Evolutionary conservation across 495 filamentous ascomycete genomes (phyloP), one percentile per base, ranked within the genome.

Genomic region (Chaetomidium leptoderma): DNA sequence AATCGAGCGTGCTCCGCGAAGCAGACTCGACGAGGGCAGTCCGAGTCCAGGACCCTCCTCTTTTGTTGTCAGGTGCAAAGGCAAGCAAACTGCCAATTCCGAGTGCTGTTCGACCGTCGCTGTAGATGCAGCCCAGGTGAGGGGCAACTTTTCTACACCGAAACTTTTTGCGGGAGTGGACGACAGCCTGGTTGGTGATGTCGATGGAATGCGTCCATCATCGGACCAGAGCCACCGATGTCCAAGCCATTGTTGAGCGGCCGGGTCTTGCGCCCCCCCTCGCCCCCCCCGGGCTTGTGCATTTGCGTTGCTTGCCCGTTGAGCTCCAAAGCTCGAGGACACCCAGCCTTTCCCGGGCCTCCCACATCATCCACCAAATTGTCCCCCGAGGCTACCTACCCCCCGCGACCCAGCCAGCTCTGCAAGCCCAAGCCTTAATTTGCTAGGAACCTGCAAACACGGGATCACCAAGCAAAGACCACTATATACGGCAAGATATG

Each of bases 401-500:
- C 8, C 27, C 17, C 19, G 14, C 43, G 7, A 8, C 26, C 24
- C 40, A 42, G 9, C 10, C 49, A 54, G 32, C 36, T 39, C 27
- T 30, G 26, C 27, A 50, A 24, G 1, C 36, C 51, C 5, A 55
- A 33, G 37, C 36, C n/a, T 42, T 19, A 24, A 19, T 19, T 26
- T 39, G 37, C 53, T 54, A 37, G 44, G 49, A 44, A 32, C 32
- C 59, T 49, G 61, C 64, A 54, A 50, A 60, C 60, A 64, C 55
- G 61, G 56, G 50, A 57, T 67, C 59, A 62, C 55, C 61, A 62
- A 60, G 44, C 43, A 54, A 44, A 52, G 30, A 65, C 59, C 57
- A 66, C 67, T 72, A 70, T 66, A 72, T 70, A 72, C 63, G 63
- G 60, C 63, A 63, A 56, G 46, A 64, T 63, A 63, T 55, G 69